These are phyloP conservation scores for Suillus discolor DNA, from an alignment of 768 basidiomycete genomes.

Conservation along the genomic window DNA sequence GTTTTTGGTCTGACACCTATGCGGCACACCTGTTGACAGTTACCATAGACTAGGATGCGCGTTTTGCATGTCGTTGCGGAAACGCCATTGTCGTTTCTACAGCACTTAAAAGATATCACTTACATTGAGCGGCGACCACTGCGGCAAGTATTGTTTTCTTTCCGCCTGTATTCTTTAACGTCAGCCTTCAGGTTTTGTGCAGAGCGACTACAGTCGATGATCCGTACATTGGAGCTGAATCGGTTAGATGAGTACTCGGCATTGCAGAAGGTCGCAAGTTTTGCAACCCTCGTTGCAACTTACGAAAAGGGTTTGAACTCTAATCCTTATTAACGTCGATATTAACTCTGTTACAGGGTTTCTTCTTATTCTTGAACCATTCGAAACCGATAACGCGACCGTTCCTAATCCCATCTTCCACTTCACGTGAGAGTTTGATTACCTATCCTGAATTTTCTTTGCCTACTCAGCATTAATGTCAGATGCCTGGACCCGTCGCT, in stretches of 20 bases:
- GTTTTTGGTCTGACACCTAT: conserved; percentile 39
- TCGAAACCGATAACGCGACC: conserved; percentile 97
- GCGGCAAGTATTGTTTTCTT: conserved; percentile 53
- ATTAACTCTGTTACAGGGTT: conserved; percentile 61
- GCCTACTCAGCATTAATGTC: conserved; percentile 18
- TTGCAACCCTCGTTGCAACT: conserved; percentile 95
- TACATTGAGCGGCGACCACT: conserved; percentile 95
- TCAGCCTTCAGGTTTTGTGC: conserved; percentile 79
- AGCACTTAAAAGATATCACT: conserved; percentile 98
- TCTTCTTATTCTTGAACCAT: conserved; percentile 94
- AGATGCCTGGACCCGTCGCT: conserved; percentile 98
- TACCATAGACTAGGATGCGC: conserved; percentile 88
- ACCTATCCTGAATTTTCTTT: background rate
- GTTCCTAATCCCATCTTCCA: conserved; percentile 99
- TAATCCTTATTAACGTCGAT: conserved; percentile 6
- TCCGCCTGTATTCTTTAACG: conserved; percentile 7
- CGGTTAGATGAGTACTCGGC: conserved; percentile 90
- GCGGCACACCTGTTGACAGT: conserved; percentile 14
- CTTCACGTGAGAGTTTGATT: conserved; percentile 68
- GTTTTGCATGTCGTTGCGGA: conserved; percentile 99
- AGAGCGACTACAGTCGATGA: conserved; percentile 91
- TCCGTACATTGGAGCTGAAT: conserved; percentile 87
- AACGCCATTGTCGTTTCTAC: conserved; percentile 94
- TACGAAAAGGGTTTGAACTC: conserved; percentile 84
- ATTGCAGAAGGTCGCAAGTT: conserved; percentile 93